Evolutionary conservation across 805 yeast species (phyloP).

Genomic region (Deakozyma indianensis): DNA sequence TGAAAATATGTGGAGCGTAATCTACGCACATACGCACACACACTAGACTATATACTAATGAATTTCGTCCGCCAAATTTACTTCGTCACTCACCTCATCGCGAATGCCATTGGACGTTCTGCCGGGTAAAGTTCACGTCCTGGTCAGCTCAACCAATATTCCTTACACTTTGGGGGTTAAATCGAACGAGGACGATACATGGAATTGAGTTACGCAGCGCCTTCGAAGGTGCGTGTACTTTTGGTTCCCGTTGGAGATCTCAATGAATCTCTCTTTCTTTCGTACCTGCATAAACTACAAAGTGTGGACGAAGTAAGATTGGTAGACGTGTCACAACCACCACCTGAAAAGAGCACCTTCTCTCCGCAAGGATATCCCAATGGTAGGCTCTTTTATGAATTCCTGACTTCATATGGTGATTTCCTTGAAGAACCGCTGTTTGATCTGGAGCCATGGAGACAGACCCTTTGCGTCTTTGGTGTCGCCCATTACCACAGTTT

Average conservation of each 20-base stretch:
- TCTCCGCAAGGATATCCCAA: constrained; percentile 77
- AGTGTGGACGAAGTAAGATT: constrained; percentile 50
- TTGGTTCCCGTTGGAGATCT: constrained; percentile 53
- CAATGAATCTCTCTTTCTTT: constrained; percentile 26
- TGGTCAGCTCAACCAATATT: too few relatives aligned
- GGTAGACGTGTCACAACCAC: constrained; percentile 57
- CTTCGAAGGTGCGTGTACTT: constrained; percentile 51
- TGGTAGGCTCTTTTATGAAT: constrained; percentile 56
- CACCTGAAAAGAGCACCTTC: constrained; percentile 27
- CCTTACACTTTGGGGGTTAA: too few relatives aligned
- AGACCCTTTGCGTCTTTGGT: constrained; percentile 42
- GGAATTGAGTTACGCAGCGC: constrained; percentile 33
- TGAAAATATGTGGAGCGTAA: too few relatives aligned
- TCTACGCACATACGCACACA: too few relatives aligned
- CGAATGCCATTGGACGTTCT: too few relatives aligned
- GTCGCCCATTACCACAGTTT: constrained; percentile 20
- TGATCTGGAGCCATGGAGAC: constrained; percentile 83
- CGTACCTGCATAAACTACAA: constrained; percentile 30
- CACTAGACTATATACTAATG: too few relatives aligned
- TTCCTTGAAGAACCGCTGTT: constrained; percentile 53
- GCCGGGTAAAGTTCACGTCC: too few relatives aligned
- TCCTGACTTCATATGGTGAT: constrained; percentile 31
- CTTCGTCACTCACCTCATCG: too few relatives aligned
- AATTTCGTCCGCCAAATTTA: too few relatives aligned
- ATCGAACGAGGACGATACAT: too few relatives aligned